Percentiles rank a stretch among this genome's conserved stretches.
phyloP scores from a whole-genome alignment of 2,329 filamentous ascomycete genomes.

The Cladosporium sp. region DNA sequence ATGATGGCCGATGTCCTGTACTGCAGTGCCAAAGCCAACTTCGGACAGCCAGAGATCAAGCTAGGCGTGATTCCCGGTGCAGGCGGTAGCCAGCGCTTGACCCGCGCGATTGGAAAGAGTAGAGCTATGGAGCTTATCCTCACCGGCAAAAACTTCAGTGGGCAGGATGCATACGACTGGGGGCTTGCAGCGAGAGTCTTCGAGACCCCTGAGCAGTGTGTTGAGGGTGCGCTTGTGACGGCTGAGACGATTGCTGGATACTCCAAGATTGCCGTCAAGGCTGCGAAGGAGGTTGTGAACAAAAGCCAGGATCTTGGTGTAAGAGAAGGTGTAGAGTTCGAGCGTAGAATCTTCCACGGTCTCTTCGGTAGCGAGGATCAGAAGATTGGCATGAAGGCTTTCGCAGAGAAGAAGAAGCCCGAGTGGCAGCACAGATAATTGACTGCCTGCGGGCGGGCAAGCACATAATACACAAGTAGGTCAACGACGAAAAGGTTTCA shows the following conservation, averaged over 20 bases:
- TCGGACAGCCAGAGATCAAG: slow-evolving; percentile 97
- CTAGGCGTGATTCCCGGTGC: slow-evolving; percentile 88
- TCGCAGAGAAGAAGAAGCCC: slow-evolving; percentile 89
- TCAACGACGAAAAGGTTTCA: too few relatives aligned
- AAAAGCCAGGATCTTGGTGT: slow-evolving; percentile 92
- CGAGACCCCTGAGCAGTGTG: slow-evolving; percentile 71
- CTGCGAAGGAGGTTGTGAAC: slow-evolving; percentile 96
- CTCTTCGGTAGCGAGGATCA: slow-evolving; percentile 94
- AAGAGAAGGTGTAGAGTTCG: slow-evolving; percentile 88
- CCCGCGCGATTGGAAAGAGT: slow-evolving; percentile 63
- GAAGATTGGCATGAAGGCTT: slow-evolving; percentile 90
- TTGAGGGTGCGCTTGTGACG: slow-evolving; percentile 75
- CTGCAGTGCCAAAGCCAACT: slow-evolving; percentile 78
- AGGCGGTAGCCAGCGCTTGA: slow-evolving; percentile 85
- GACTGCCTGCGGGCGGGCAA: neutral
- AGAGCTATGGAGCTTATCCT: slow-evolving; percentile 89
- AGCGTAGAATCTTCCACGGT: slow-evolving; percentile 87
- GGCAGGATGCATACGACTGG: slow-evolving; percentile 82
- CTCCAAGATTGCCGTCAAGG: slow-evolving; percentile 81
- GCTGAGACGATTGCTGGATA: slow-evolving; percentile 87
- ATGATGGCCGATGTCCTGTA: slow-evolving; percentile 98
- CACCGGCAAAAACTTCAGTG: slow-evolving; percentile 78
- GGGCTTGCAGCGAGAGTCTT: slow-evolving; percentile 83
- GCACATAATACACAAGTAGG: too few relatives aligned
- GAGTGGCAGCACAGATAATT: slow-evolving; percentile 85